Evolutionary conservation across 2,329 filamentous ascomycete species (phyloP).

Genomic region (Nemania bipapillata): DNA sequence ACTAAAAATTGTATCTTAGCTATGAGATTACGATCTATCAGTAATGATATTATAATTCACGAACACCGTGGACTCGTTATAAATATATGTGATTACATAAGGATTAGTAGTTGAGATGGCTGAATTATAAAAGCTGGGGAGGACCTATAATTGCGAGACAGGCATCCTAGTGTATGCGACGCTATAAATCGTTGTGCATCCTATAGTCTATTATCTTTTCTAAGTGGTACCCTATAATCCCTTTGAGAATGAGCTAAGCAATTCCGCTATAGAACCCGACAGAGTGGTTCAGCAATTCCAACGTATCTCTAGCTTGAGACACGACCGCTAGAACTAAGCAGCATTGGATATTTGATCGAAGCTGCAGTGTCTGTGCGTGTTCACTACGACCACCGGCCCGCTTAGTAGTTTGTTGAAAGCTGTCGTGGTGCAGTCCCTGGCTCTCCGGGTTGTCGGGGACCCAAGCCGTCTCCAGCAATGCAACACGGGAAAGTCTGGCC

Average conservation of each 20-base stretch:
- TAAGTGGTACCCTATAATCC: not conserved
- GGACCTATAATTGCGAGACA: no score
- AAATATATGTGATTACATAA: not conserved
- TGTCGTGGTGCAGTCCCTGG: slow-evolving; percentile 3
- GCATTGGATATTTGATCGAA: not conserved
- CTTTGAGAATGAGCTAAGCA: not conserved
- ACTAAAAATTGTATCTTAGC: no score
- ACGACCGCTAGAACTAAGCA: not conserved
- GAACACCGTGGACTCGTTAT: not conserved
- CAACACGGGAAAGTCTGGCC: slow-evolving; percentile 14
- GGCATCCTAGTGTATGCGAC: no score
- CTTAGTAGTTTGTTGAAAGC: slow-evolving; percentile 5
- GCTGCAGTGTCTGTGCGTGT: not conserved
- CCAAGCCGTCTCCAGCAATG: slow-evolving; percentile 22
- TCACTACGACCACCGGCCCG: not conserved
- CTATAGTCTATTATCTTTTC: not conserved
- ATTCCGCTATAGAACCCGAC: not conserved
- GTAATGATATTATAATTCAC: no score
- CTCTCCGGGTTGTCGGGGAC: slow-evolving; percentile 25
- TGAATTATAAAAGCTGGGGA: no score
- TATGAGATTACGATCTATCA: not conserved
- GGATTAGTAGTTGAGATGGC: no score
- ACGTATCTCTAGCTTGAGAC: not conserved
- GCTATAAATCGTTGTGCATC: not conserved
- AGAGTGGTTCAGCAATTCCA: not conserved